Evolutionary conservation across 805 yeast species (phyloP).

Genomic region (Diddensiella santjacobensis): DNA sequence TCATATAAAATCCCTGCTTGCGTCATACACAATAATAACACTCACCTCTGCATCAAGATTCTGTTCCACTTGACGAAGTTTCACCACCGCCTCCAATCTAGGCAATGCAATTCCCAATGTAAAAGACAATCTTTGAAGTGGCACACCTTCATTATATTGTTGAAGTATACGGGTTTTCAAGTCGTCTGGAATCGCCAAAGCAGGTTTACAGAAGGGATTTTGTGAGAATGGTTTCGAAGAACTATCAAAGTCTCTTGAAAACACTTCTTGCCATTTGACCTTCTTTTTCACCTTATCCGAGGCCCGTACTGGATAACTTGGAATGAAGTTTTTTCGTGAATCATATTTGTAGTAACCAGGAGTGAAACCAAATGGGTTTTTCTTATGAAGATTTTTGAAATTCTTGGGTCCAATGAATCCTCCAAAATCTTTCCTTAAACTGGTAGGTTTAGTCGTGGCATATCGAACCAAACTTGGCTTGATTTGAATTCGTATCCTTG

Average conservation of each 20-base stretch:
- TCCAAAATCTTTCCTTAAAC: slow-evolving; percentile 40
- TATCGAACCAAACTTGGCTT: neutral
- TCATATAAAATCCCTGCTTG: slow-evolving; percentile 40
- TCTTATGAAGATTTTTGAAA: slow-evolving; percentile 73
- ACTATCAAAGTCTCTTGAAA: slow-evolving; percentile 6
- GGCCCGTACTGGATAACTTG: slow-evolving; percentile 29
- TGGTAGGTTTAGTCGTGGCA: slow-evolving; percentile 6
- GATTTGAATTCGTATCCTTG: neutral
- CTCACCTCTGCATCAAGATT: slow-evolving; percentile 60
- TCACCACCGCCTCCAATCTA: slow-evolving; percentile 83
- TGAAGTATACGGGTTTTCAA: slow-evolving; percentile 58
- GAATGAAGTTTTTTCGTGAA: slow-evolving; percentile 43
- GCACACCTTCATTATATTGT: slow-evolving; percentile 51
- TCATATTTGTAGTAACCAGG: slow-evolving; percentile 76
- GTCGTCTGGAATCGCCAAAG: slow-evolving; percentile 52
- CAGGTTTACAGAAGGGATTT: slow-evolving; percentile 67
- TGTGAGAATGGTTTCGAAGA: slow-evolving; percentile 67
- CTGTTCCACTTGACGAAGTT: slow-evolving; percentile 61
- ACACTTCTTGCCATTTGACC: slow-evolving; percentile 31
- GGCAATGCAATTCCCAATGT: slow-evolving; percentile 77
- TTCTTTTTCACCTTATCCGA: slow-evolving; percentile 25
- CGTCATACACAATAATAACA: slow-evolving; percentile 23
- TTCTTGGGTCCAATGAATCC: slow-evolving; percentile 81
- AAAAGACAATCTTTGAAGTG: slow-evolving; percentile 71
- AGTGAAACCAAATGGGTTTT: slow-evolving; percentile 72